Conservation (phyloP, 2,329 filamentous ascomycete species). For the Penicillium sp. region DNA sequence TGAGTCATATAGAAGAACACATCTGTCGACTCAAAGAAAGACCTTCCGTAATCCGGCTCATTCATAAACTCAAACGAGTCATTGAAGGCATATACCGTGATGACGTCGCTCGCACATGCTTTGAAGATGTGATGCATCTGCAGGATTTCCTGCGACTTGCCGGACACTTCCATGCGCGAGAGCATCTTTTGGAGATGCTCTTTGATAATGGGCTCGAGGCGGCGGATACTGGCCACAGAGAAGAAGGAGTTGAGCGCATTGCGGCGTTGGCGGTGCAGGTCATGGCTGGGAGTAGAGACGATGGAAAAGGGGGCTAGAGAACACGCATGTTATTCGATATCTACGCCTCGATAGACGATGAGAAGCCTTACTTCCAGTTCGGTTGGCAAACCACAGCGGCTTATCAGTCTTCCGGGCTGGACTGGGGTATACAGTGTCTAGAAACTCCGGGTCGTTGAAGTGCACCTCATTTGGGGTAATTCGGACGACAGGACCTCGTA, state of each 20-base stretch:
- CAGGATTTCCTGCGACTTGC: not conserved
- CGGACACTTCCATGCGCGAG: not conserved
- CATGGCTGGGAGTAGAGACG: slow-evolving; percentile 21
- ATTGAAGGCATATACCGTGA: not conserved
- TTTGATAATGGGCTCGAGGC: slow-evolving; percentile 34
- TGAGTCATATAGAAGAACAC: no score
- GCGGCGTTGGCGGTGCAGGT: slow-evolving; percentile 29
- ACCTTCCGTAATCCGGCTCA: no score
- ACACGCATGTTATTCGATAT: no score
- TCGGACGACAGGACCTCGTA: slow-evolving; percentile 28
- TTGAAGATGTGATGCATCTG: not conserved
- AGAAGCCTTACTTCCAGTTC: no score
- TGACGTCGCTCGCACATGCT: not conserved
- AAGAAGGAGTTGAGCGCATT: slow-evolving; percentile 34
- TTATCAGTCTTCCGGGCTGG: no score
- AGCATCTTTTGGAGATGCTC: not conserved
- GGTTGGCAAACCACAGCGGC: no score
- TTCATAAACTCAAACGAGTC: not conserved
- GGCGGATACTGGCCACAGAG: slow-evolving; percentile 16
- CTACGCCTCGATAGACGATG: no score
- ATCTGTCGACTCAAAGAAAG: no score
- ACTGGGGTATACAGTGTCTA: slow-evolving; percentile 23
- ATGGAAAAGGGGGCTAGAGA: not conserved
- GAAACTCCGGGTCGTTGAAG: slow-evolving; percentile 26
- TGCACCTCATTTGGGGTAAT: slow-evolving; percentile 30